Conservation (phyloP, 805 yeast genomes). For the Citeromyces nyonsensis region DNA sequence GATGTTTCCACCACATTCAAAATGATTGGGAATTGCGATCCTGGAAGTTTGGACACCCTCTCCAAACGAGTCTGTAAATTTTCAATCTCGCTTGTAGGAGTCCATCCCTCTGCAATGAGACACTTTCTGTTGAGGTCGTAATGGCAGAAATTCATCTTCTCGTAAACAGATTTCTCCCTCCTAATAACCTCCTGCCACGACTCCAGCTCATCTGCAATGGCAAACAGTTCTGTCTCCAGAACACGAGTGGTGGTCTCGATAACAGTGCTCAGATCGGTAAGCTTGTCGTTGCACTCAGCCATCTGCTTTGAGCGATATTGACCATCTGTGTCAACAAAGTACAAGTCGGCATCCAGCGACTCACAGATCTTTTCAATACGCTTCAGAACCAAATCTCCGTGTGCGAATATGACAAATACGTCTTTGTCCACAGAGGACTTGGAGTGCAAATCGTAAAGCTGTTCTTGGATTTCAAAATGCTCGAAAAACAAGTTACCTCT, state of each 20-base stretch:
- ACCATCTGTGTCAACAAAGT: constrained; percentile 34
- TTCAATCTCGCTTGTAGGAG: constrained; percentile 37
- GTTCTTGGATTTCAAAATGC: constrained; percentile 55
- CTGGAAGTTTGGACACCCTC: constrained; percentile 13
- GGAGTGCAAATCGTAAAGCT: constrained; percentile 45
- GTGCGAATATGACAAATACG: constrained; percentile 81
- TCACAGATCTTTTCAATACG: constrained; percentile 77
- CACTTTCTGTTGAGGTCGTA: constrained; percentile 54
- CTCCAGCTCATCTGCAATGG: constrained; percentile 44
- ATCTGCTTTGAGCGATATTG: constrained; percentile 21
- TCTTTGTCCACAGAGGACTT: constrained; percentile 52
- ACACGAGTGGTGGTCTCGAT: constrained; percentile 33
- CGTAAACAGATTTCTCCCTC: constrained; percentile 42
- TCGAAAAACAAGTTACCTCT: constrained; percentile 84
- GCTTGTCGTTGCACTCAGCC: constrained; percentile 27
- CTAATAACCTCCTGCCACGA: constrained; percentile 38
- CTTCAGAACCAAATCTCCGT: constrained; percentile 61
- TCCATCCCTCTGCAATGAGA: constrained; percentile 65
- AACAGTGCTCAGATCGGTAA: constrained; percentile 35
- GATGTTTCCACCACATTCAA: constrained; percentile 54
- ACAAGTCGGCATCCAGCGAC: constrained; percentile 74
- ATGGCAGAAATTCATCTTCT: constrained; percentile 48
- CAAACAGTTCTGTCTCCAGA: constrained; percentile 48
- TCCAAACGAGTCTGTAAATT: constrained; percentile 28
- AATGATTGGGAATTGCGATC: constrained; percentile 14